These are phyloP conservation scores for Curvularia lunata DNA, from an alignment of 2,329 filamentous ascomycete species.

Conservation along the genomic window DNA sequence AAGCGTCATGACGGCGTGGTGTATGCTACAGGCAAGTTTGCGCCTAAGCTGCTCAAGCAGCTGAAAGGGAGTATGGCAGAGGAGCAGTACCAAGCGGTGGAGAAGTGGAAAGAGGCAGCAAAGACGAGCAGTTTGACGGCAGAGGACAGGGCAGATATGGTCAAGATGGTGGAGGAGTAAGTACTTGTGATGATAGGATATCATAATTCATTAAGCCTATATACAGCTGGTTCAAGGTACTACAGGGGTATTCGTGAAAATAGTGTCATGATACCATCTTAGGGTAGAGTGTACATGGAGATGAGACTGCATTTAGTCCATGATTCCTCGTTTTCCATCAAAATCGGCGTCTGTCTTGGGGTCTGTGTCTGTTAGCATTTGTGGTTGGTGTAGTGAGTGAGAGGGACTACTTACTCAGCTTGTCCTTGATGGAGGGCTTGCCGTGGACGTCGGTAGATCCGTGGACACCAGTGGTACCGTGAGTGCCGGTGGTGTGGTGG, in stretches of 20 bases:
- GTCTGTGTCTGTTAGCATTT: constrained; percentile 32
- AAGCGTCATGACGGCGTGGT: constrained; percentile 41
- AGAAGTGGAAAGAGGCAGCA: constrained; percentile 48
- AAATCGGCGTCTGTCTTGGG: constrained; percentile 59
- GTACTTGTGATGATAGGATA: neutral
- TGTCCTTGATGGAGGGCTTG: constrained; percentile 58
- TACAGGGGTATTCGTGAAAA: constrained; percentile 14
- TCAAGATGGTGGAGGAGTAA: constrained; percentile 29
- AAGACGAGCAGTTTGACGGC: constrained; percentile 40
- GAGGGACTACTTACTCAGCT: constrained; percentile 45
- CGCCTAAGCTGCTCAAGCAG: constrained; percentile 49
- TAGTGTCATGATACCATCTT: constrained; percentile 4
- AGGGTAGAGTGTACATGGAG: neutral
- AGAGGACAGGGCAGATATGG: constrained; percentile 46
- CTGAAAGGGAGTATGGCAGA: constrained; percentile 33
- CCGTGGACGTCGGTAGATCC: constrained; percentile 13
- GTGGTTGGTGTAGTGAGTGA: neutral
- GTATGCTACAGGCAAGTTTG: constrained; percentile 52
- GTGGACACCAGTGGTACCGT: constrained; percentile 5
- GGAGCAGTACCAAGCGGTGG: constrained; percentile 40
- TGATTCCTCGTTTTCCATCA: constrained; percentile 63
- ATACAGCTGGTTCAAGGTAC: constrained; percentile 10
- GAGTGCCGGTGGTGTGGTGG: neutral
- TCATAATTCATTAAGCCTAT: constrained; percentile 14
- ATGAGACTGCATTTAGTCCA: constrained; percentile 48